Base-by-base conservation (phyloP, 2,329 filamentous ascomycete species). In the Fusarium cyanostomum region DNA sequence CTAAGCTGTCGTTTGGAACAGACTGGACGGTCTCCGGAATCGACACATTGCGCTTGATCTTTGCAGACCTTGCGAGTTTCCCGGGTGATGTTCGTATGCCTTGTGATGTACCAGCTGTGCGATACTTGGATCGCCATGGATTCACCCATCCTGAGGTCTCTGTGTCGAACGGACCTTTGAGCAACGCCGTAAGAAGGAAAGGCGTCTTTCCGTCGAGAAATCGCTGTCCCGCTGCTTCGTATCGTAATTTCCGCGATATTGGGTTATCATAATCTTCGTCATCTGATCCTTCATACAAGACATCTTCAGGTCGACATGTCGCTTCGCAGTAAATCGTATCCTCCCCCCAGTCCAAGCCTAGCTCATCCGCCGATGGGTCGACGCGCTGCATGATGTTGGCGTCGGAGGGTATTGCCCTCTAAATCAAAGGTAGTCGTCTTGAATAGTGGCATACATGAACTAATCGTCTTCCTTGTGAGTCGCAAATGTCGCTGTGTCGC, bases 111-210 rank as follows among this genome's bases (percentile, higher is more conserved):
- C 39, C 42, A 26, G 57, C 34, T 8, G 71, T 73, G 30, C 70
- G 66, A 18, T 66, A 49, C 28, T 73, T 73, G 39, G 73, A 73
- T 37, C 63, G 65, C 75, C 75, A 77, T 6, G 75, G 75, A 42
- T 77, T 77, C 5, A 64, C 45, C 74, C 74, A 76, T 34, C 71
- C 66, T 7, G 71, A 69, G 5, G 48, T 35, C 7, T 43, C 62
- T 28, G 52, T 35, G 18, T 82, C 79, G 63, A 91, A 89, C 0
- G 89, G 89, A 0, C 89, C 89, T 57, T 77, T 81, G 4, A 92
- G 77, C 7, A 77, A 74, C 7, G 89, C 84, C 11, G 89, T 89
- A 4, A 88, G 72, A 3, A 93, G 79, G 21, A 83, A 69, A 0
- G 89, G 82, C 2, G 80, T 71, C 27, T 80, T 76, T 1, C 89